Base-by-base conservation (phyloP, 371 early-diverging fungal species). In the Rhizopus microsporus region DNA sequence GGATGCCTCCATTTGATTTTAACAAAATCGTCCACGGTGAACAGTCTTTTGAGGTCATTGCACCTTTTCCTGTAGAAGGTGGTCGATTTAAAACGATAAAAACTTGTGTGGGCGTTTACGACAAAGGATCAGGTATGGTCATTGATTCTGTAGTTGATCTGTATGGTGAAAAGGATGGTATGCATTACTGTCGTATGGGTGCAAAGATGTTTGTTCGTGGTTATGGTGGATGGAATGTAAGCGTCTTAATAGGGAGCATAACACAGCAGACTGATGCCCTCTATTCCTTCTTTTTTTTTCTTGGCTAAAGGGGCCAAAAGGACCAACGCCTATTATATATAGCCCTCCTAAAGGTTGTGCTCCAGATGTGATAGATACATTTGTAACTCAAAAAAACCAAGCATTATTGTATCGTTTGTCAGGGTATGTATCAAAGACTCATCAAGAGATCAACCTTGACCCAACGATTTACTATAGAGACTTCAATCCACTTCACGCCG, bases 11-110 rank as follows among this genome's bases (percentile, higher is more conserved):
- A 31, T 83, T 78, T 58, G 85, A 90, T 54, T 78, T 82, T 39
- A 85, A 84, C 71, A 73, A 73, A 32, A 79, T 90, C 32, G 85
- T 90, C 1, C 89, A 90, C 51, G 91, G 91, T 34, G 91, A 90
- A 57, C 89, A 88, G 57, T 69, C 71, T n/a, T 60, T 83, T 40
- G 85, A 88, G 56, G 63, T 86, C 32, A 53, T 87, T 16, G 64
- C 71, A 8, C 84, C 83, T 5, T 64, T 88, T 37, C 91, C 91
- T 30, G 57, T 60, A 2, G 74, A 78, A 5, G 90, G 88, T 1
- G 80, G 76, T 42, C 56, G 62, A 64, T 88, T 75, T 67, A 78
- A 57, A 35, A 77, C 49, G 56, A 65, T 53, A 16, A 76, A 75
- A 30, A 74, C 72, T 0, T 67, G 78, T 35, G 54, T 68, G 1